phyloP scores from a whole-genome alignment of 176 grass and related monocot genomes.

The Tillandsia leiboldiana region DNA sequence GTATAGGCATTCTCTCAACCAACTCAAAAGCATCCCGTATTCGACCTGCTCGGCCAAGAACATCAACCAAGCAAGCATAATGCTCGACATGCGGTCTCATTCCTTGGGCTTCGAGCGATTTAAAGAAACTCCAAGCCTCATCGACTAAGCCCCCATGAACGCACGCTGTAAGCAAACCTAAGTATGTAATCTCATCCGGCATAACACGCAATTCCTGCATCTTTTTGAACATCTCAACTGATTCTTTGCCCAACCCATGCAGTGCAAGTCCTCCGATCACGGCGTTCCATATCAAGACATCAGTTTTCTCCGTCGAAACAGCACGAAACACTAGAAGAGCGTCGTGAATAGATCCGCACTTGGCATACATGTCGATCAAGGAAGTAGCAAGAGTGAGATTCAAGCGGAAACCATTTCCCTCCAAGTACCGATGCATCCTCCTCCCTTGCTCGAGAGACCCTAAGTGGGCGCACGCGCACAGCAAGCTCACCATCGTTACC shows the following conservation, averaged over 20 bases:
- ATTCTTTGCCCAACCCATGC: constrained; percentile 40
- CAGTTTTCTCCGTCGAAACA: constrained; percentile 22
- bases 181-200: constrained; percentile 62
- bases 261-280: constrained; percentile 44
- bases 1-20: constrained; percentile 39
- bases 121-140: constrained; percentile 47
- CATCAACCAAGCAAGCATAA: constrained; percentile 58
- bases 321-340: constrained; percentile 36
- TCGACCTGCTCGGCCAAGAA: constrained; percentile 50
- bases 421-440: constrained; percentile 32
- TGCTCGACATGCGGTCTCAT: constrained; percentile 48
- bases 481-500: constrained; percentile 50
- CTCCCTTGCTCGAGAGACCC: constrained; percentile 41
- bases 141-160: constrained; percentile 55
- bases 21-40: constrained; percentile 47
- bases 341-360: constrained; percentile 44
- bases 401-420: constrained; percentile 25
- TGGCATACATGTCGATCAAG: constrained; percentile 54
- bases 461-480: constrained; percentile 45
- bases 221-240: constrained; percentile 37
- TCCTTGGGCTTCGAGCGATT: constrained; percentile 34
- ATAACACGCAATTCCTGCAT: constrained; percentile 28
- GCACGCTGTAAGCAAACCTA: constrained; percentile 38
- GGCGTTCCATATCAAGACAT: constrained; percentile 65
- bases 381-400: constrained; percentile 39